Base-by-base conservation (phyloP, 75 land plant genomes). In the Pinus albicaulis region DNA sequence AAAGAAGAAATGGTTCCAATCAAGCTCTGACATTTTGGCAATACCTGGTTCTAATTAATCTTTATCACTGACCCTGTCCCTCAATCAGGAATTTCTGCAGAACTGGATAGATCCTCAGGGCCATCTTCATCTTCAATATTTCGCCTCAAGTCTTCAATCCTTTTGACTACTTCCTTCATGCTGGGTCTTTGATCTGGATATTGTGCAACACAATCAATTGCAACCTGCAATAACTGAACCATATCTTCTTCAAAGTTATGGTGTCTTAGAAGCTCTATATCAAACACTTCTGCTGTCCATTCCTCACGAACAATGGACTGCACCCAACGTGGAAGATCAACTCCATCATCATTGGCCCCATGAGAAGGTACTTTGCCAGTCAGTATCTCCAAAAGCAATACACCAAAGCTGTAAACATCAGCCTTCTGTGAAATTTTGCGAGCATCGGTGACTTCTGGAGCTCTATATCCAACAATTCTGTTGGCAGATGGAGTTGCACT, bases 321-420 rank as follows among this genome's bases (percentile, higher is more conserved):
- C 34, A 94, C 95, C 98, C 98, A 94, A 12, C 90, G 55, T 1
- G 98, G 98, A 26, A 94, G 82, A 76, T 94, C 96, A 7, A 92
- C 81, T 31, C 91, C 89, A 41, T 90, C 98, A 74, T 90, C 95
- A 28, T 84, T 90, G 56, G 87, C 34, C n/a, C 91, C 78, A 53
- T 92, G 95, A 0, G 86, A 75, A 0, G 98, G 98, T 57, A 91
- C 82, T 48, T 48, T 48, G 14, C 91, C 95, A 2, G 98, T 94
- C 69, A 94, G 77, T 10, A 94, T 83, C 86, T 94, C 96, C 77
- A 93, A 79, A 48, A 93, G 75, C 38, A 93, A 34, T 17, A 93
- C 92, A 3, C 98, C 98, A 69, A 90, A 94, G 88, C 95, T 92
- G 78, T 86, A 94, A 26, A 94, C 93, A 75, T 94, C 98, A 0